Evolutionary conservation across 352 stramenopile genomes (phyloP).

Genomic region (Phytophthora crassamura): DNA sequence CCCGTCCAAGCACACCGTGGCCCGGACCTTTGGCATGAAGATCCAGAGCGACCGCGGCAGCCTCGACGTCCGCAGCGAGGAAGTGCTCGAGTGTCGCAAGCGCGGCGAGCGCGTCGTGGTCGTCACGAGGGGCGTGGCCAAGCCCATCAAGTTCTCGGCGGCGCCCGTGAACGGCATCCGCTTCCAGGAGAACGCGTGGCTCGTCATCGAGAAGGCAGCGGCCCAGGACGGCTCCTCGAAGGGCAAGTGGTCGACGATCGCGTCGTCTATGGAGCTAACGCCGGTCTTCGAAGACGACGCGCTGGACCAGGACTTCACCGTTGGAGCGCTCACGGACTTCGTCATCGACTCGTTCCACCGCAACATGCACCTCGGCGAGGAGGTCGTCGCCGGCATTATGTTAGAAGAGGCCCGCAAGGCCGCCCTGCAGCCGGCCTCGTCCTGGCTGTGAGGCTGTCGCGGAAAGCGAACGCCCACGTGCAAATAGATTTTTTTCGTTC

Average conservation of each 20-base stretch:
- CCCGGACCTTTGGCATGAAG: slow-evolving; percentile 41
- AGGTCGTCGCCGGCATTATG: slow-evolving; percentile 37
- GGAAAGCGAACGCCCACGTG: slow-evolving; percentile 9
- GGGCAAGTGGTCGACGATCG: slow-evolving; percentile 31
- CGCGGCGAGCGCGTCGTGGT: slow-evolving; percentile 54
- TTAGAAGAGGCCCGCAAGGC: slow-evolving; percentile 33
- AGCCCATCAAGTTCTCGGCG: slow-evolving; percentile 52
- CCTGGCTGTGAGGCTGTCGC: slow-evolving; percentile 17
- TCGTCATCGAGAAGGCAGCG: slow-evolving; percentile 41
- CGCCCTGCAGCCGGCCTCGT: slow-evolving; percentile 12
- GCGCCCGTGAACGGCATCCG: slow-evolving; percentile 45
- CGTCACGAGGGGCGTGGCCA: slow-evolving; percentile 46
- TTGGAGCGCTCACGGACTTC: slow-evolving; percentile 41
- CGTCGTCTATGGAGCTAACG: slow-evolving; percentile 35
- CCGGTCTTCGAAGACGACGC: slow-evolving; percentile 38
- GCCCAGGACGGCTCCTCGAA: slow-evolving; percentile 14
- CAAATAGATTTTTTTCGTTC: slow-evolving; percentile 32
- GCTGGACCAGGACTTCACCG: slow-evolving; percentile 36
- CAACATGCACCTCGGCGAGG: slow-evolving; percentile 39
- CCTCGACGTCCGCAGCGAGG: slow-evolving; percentile 49
- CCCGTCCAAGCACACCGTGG: slow-evolving; percentile 28
- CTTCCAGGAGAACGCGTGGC: slow-evolving; percentile 54
- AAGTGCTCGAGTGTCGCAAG: slow-evolving; percentile 40
- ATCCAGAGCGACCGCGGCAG: slow-evolving; percentile 39
- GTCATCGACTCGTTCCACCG: slow-evolving; percentile 46